These are phyloP conservation scores for Mortierella sp. DNA, from an alignment of 371 early-diverging fungal genomes.

Conservation along the genomic window DNA sequence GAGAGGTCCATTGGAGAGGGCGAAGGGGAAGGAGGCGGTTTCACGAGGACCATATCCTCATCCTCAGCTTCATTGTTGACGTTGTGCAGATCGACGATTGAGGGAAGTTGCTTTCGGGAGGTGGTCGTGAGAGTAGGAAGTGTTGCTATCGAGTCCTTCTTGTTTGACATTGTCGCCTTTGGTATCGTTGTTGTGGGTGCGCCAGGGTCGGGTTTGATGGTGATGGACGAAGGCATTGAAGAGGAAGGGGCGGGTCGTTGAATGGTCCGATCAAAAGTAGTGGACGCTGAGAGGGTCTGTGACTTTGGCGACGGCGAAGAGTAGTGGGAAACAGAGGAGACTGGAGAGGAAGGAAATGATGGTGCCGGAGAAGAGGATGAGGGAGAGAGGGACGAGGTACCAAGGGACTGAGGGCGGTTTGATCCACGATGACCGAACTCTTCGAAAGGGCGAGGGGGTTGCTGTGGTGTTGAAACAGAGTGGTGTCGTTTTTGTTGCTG, in stretches of 20 bases:
- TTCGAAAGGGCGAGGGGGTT: background rate
- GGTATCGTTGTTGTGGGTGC: background rate
- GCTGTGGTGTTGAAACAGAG: background rate
- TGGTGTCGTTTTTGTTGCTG: background rate
- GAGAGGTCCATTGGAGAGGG: conserved; percentile 1
- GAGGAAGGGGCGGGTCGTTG: background rate
- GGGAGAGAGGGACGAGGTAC: background rate
- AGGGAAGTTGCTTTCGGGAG: conserved; percentile 1
- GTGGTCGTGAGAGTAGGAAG: background rate
- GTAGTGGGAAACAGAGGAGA: conserved; percentile 20
- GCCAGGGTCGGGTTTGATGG: conserved; percentile 1
- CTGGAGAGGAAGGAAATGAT: conserved; percentile 24
- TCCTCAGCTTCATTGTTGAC: background rate
- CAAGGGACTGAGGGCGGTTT: background rate
- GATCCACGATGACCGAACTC: background rate
- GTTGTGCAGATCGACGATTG: background rate
- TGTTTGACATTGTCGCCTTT: background rate
- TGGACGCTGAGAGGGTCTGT: background rate
- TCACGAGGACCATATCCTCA: conserved; percentile 5
- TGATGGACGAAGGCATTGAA: background rate
- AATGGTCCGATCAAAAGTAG: background rate
- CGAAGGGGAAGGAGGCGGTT: conserved; percentile 6
- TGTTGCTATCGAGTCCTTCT: background rate
- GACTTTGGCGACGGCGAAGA: conserved; percentile 32
- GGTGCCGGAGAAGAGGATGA: conserved; percentile 21